Evolutionary conservation across 2,329 filamentous ascomycete species (phyloP).

Genomic region (Daldinia sp.): DNA sequence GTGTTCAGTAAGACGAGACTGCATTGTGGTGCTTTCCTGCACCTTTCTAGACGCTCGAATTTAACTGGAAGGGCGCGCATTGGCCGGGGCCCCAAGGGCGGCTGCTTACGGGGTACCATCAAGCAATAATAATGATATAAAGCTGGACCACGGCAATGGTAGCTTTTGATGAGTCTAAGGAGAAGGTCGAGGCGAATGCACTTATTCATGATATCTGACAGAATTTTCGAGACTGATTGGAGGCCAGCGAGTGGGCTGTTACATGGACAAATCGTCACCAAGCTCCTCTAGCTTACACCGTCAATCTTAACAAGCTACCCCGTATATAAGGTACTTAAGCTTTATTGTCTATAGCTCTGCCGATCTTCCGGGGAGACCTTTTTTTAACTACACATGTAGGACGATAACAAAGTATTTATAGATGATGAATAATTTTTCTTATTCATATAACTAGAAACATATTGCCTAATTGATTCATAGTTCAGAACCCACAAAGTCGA

Average conservation of each 20-base stretch:
- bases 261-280: conserved; percentile 15
- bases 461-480: conserved; percentile 16
- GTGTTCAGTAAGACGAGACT: conserved; percentile 1
- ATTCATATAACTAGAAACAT: background rate
- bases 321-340: background rate
- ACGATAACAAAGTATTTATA: conserved; percentile 24
- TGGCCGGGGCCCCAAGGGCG: conserved; percentile 14
- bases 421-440: conserved; percentile 20
- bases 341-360: conserved; percentile 16
- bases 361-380: conserved; percentile 17
- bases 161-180: background rate
- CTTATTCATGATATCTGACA: conserved; percentile 14
- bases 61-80: conserved; percentile 10
- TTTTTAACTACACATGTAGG: conserved; percentile 7
- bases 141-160: conserved; percentile 10
- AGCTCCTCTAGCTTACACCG: conserved; percentile 18
- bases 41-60: conserved; percentile 15
- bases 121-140: conserved; percentile 8
- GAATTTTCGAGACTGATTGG: conserved; percentile 10
- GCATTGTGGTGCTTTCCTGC: conserved; percentile 13
- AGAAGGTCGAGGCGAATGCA: conserved; percentile 7
- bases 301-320: conserved; percentile 3
- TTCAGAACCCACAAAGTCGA: background rate
- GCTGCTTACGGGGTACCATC: conserved; percentile 15
- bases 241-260: conserved; percentile 9